phyloP scores from a whole-genome alignment of 352 stramenopile genomes.

The Phytophthora chlamydospora region DNA sequence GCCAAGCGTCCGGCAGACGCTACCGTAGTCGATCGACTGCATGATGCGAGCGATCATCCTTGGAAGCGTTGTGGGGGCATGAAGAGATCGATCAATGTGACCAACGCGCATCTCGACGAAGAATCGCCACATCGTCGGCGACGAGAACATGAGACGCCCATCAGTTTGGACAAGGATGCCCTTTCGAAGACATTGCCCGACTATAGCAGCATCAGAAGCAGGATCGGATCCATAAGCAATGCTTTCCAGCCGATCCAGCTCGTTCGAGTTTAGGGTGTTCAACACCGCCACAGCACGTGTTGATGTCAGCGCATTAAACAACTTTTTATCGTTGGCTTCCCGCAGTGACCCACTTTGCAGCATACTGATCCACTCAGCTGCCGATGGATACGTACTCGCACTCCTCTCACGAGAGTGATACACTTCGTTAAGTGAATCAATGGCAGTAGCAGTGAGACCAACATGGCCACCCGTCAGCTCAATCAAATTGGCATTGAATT shows the following conservation, averaged over 20 bases:
- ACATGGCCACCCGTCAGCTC: constrained; percentile 7
- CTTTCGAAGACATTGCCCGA: constrained; percentile 3
- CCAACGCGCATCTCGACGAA: constrained; percentile 7
- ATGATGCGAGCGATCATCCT: constrained; percentile 9
- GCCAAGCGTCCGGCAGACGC: constrained; percentile 1
- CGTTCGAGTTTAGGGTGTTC: constrained; percentile 2
- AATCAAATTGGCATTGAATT: constrained; percentile 19
- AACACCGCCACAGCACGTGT: constrained; percentile 18
- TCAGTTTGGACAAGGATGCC: constrained; percentile 8
- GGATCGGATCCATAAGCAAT: neutral
- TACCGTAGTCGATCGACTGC: constrained; percentile 11
- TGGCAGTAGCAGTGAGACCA: constrained; percentile 18
- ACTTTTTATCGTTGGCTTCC: constrained; percentile 5
- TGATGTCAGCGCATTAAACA: constrained; percentile 20
- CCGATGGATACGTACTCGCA: neutral
- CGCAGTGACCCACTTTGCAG: constrained; percentile 10
- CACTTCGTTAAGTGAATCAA: constrained; percentile 2
- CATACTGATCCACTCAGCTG: constrained; percentile 7
- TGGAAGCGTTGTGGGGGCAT: constrained; percentile 10
- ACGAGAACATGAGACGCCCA: constrained; percentile 7
- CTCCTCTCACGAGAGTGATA: neutral
- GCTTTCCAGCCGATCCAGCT: constrained; percentile 15
- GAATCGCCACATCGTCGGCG: constrained; percentile 6
- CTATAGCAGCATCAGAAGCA: neutral
- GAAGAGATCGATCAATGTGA: constrained; percentile 3